Evolutionary conservation across 1,284 basidiomycete genomes (phyloP).

Genomic region (Ustanciosporium gigantosporum): DNA sequence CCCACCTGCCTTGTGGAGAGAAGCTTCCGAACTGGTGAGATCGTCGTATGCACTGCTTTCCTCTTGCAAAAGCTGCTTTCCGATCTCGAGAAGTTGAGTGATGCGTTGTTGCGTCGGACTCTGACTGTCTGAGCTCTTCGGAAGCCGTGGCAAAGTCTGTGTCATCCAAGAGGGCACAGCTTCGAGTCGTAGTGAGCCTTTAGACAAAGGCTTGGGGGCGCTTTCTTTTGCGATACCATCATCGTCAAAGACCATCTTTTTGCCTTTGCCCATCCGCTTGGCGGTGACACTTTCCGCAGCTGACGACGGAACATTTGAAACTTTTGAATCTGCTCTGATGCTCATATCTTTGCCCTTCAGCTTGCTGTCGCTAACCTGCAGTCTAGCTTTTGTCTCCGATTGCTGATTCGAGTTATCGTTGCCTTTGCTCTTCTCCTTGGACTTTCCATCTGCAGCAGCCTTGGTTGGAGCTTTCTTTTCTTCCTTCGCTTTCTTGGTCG

Average conservation of each 20-base stretch:
- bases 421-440: conserved; percentile 5
- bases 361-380: not conserved
- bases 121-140: conserved; percentile 1
- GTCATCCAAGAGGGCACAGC: conserved; percentile 44
- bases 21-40: conserved; percentile 46
- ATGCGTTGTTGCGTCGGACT: conserved; percentile 28
- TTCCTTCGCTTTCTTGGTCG: conserved; percentile 5
- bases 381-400: conserved; percentile 14
- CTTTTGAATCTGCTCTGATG: conserved; percentile 5
- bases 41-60: conserved; percentile 49
- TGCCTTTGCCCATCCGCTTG: conserved; percentile 31
- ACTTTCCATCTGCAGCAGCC: conserved; percentile 4
- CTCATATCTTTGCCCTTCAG: not conserved
- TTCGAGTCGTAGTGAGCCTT: conserved; percentile 31
- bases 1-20: conserved; percentile 34
- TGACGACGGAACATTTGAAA: not conserved
- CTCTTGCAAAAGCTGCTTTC: conserved; percentile 35
- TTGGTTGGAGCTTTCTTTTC: conserved; percentile 5
- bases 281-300: conserved; percentile 11
- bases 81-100: conserved; percentile 42
- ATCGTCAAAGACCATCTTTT: conserved; percentile 47
- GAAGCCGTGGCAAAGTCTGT: conserved; percentile 26
- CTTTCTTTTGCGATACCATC: conserved; percentile 24
- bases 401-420: conserved; percentile 10
- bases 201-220: conserved; percentile 7